Base-by-base conservation (phyloP, 495 filamentous ascomycete species). In the Neurospora pannonica region DNA sequence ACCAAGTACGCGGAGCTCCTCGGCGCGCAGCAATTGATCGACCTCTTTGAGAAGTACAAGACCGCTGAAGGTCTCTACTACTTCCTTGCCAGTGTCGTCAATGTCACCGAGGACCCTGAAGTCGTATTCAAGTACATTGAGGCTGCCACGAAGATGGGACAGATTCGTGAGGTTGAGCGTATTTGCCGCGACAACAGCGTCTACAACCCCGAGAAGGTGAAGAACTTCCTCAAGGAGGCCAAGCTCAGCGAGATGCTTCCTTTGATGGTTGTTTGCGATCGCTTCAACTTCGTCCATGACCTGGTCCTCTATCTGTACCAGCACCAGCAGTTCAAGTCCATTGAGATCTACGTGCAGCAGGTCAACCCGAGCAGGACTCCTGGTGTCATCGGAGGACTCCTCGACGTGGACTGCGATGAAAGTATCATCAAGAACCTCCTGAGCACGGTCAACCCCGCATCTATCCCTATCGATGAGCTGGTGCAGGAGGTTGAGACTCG, bases 61-160 rank as follows among this genome's bases (percentile, higher is more conserved):
- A 98, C 95, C 38, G 91, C 93, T 38, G 96, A 99, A 83, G 96
- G 96, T 81, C 89, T 99, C 19, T 99, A 96, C 88, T 97, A 95
- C 86, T 99, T 97, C 84, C 89, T 99, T 71, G 95, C 95, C 71
- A 96, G 94, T 80, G 95, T 99, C 76, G 96, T 99, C 83, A 99
- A 99, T 81, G 84, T 99, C 34, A 97, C 93, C 75, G 93, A 98
- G 82, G 97, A 99, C 79, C 84, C 91, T 31, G 97, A 99, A 78
- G 96, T 99, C 48, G 90, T 93, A 82, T 99, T 97, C 90, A 99
- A 99, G 87, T 99, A 99, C 83, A 97, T 99, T 71, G 94, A 98
- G 84, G 94, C 97, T 73, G 96, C 97, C 39, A 97, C 95, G 70
- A 90, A 89, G 78, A 97, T 97, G 89, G 89, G 89, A 10, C 95